Evolutionary conservation across 352 stramenopile genomes (phyloP), one percentile per base, ranked within the genome.

Genomic region (Globisporangium takayamanum): DNA sequence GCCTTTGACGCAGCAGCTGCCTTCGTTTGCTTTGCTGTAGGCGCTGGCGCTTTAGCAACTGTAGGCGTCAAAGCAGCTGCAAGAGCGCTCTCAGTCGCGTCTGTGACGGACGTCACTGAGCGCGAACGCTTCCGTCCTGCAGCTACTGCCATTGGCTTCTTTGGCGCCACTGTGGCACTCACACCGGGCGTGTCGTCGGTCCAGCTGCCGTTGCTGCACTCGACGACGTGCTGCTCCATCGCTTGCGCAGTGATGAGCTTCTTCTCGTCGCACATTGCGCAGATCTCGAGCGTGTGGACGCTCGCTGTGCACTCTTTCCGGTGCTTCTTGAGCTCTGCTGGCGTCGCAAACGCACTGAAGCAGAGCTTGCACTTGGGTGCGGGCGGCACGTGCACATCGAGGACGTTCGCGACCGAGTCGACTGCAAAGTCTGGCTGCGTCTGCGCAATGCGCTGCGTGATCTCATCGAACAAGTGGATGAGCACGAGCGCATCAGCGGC

Each of bases 401-500:
- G 62, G 56, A 89, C 75, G 39, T 85, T 79, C 36, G 67, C 73
- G 45, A 89, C 63, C 6, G 70, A 67, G 10, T 76, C 74, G 41
- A 87, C 48, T 41, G 66, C 62, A 56, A 89, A 89, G 1, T 42
- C 67, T 18, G 65, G 61, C 5, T 59, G 52, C 12, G 33, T 57
- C 11, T 60, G 59, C 49, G 52, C 62, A 14, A 88, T 73, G 14
- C 67, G 72, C 44, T 59, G 41, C 39, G 79, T 42, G 7, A 89
- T 52, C 48, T 79, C 78, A 45, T 89, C 80, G 57, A 84, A 85
- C 30, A 92, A 55, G 46, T 89, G 78, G 48, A 92, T 79, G 22
- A 92, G 57, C 39, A 89, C 82, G 5, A 89, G 62, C 11, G 82
- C 82, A 57, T 92, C 82, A 10, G 78, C 73, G 2, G 82, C 82